Evolutionary conservation across 768 basidiomycete species (phyloP).

Genomic region (Lactifluus pinguis): DNA sequence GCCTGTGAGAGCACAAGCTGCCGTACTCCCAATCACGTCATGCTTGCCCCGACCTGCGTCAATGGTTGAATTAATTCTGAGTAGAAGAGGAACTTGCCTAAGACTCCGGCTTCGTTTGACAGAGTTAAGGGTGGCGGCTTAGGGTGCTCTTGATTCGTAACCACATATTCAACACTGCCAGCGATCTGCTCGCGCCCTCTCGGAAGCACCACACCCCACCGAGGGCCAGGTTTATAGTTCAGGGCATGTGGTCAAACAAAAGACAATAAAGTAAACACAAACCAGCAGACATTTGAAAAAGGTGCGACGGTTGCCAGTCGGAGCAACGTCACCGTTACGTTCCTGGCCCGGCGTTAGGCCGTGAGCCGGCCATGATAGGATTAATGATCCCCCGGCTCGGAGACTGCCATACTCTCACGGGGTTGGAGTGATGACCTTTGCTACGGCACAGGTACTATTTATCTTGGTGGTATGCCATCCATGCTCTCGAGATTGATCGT

Average conservation of each 20-base stretch:
- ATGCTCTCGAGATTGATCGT: conserved; percentile 19
- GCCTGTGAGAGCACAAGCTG: conserved; percentile 85
- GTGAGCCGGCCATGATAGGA: conserved; percentile 61
- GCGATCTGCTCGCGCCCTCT: conserved; percentile 82
- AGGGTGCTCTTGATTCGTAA: conserved; percentile 96
- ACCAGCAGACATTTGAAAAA: conserved; percentile 21
- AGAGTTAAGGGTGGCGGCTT: conserved; percentile 89
- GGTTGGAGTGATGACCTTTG: conserved; percentile 99
- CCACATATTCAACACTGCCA: conserved; percentile 77
- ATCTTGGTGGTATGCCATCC: conserved; percentile 79
- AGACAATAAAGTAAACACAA: conserved; percentile 64
- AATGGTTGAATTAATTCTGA: conserved; percentile 85
- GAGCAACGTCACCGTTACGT: no score
- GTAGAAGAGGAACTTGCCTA: conserved; percentile 58
- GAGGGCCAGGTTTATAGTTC: conserved; percentile 75
- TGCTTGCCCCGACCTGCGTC: conserved; percentile 85
- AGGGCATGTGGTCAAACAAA: conserved; percentile 67
- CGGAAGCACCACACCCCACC: conserved; percentile 95
- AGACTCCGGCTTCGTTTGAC: conserved; percentile 93
- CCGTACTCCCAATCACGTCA: conserved; percentile 86
- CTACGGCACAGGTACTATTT: conserved; percentile 98
- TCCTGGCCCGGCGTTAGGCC: no score
- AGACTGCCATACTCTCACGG: conserved; percentile 85
- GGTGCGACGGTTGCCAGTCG: conserved; percentile 32
- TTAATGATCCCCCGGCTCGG: conserved; percentile 77